These are phyloP conservation scores for Kwoniella dejecticola DNA, from an alignment of 768 basidiomycete genomes.

Conservation along the genomic window DNA sequence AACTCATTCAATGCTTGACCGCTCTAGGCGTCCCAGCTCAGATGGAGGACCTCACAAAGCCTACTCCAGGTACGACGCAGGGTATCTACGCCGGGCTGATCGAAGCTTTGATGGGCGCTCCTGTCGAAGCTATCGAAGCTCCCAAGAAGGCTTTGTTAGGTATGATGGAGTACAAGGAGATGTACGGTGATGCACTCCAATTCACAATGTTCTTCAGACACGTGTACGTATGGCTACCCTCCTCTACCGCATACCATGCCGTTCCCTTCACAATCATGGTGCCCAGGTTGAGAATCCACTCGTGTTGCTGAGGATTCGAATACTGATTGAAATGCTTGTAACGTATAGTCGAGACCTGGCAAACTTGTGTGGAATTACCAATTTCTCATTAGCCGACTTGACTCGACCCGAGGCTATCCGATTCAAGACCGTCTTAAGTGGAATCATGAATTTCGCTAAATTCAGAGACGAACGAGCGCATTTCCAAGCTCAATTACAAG, in stretches of 20 bases:
- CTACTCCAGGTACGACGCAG: slow-evolving; percentile 34
- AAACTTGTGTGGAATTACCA: slow-evolving; percentile 37
- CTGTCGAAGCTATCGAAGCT: slow-evolving; percentile 40
- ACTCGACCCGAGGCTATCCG: slow-evolving; percentile 72
- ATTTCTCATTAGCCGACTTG: slow-evolving; percentile 76
- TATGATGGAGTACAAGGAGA: slow-evolving; percentile 53
- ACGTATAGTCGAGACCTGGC: slow-evolving; percentile 35
- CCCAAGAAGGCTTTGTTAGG: slow-evolving; percentile 49
- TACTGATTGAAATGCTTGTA: background rate
- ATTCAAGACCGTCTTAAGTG: slow-evolving; percentile 74
- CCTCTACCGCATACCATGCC: too few relatives aligned
- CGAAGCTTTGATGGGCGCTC: slow-evolving; percentile 40
- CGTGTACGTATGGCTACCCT: slow-evolving; percentile 44
- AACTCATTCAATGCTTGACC: slow-evolving; percentile 38
- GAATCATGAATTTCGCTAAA: slow-evolving; percentile 90
- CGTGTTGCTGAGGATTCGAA: too few relatives aligned
- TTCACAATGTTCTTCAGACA: slow-evolving; percentile 53
- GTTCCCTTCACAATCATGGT: background rate
- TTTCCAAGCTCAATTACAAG: slow-evolving; percentile 59
- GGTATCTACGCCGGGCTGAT: slow-evolving; percentile 40
- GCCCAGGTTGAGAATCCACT: background rate
- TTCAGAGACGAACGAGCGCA: slow-evolving; percentile 59
- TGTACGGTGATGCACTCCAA: slow-evolving; percentile 42
- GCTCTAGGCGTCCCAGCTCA: slow-evolving; percentile 38
- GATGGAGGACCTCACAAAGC: slow-evolving; percentile 40